A percentile compares a stretch with the other conserved stretches of the same genome.
These are phyloP conservation scores for Infundibulicybe gibba DNA, from an alignment of 768 basidiomycete species.

Conservation along the genomic window DNA sequence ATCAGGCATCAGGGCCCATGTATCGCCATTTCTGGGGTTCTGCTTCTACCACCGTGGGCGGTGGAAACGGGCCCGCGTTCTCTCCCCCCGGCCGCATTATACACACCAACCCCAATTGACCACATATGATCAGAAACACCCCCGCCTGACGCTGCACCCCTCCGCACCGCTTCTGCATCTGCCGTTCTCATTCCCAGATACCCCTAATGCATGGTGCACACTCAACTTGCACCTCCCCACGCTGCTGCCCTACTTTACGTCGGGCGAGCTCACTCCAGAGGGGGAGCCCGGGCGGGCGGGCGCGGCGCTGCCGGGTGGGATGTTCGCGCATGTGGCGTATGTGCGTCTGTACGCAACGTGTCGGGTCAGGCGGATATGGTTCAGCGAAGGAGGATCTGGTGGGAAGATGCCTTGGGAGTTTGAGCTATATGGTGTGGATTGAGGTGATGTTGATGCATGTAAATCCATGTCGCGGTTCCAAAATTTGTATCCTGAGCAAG, in stretches of 20 bases:
- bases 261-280: slow-evolving; percentile 29
- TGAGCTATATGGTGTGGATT: slow-evolving; percentile 45
- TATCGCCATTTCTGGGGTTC: too few relatives aligned
- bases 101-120: neutral
- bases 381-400: slow-evolving; percentile 51
- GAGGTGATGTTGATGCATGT: too few relatives aligned
- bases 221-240: slow-evolving; percentile 57
- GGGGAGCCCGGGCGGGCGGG: slow-evolving; percentile 15
- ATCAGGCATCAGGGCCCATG: too few relatives aligned
- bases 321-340: slow-evolving; percentile 65
- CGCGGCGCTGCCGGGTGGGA: slow-evolving; percentile 38
- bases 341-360: slow-evolving; percentile 78
- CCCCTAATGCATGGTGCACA: slow-evolving; percentile 68
- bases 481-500: neutral
- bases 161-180: slow-evolving; percentile 64
- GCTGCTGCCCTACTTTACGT: slow-evolving; percentile 60
- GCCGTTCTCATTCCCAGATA: slow-evolving; percentile 60
- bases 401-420: slow-evolving; percentile 74
- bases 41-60: too few relatives aligned
- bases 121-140: slow-evolving; percentile 41
- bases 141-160: slow-evolving; percentile 36
- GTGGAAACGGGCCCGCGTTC: too few relatives aligned
- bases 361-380: slow-evolving; percentile 74
- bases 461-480: too few relatives aligned
- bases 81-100: too few relatives aligned